Evolutionary conservation across 164 flowering plant species (phyloP), one percentile per base, ranked within the genome.

Genomic region (Buxus sempervirens): DNA sequence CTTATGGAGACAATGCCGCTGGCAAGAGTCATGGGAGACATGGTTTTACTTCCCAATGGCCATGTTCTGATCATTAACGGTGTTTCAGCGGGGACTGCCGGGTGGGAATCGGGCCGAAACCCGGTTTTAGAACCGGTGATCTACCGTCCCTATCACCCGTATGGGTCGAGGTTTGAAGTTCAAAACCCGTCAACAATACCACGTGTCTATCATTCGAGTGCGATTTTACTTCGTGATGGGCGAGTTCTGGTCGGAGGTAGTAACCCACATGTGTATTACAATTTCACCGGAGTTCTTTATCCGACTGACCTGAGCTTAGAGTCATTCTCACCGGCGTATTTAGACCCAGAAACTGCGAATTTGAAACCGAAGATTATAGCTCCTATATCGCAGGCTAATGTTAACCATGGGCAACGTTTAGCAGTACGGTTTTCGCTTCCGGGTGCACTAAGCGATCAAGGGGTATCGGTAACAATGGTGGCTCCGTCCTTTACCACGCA

Each of bases 271-370:
- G 12, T n/a, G 0, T 20, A 0, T 1, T 84, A 84, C 58, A 65
- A 62, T 2, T 84, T 82, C 66, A 70, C 81, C 20, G 67, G 64
- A 0, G 81, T 81, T 9, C 58, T 68, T 24, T 82, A 12, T 55
- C 90, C 90, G 1, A 86, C 90, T 0, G 90, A 86, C 8, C 69
- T 84, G 5, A 76, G 82, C 63, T 69, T 86, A 60, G 88, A 86
- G 63, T 75, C 85, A 0, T 86, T 79, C 65, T 82, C 79, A 0
- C 90, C 88, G 4, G 62, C 71, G 0, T 86, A 86, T 49, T 65
- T 84, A 69, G 73, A 72, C 18, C 25, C 79, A 0, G 26, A 23
- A 0, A 45, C 32, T 1, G 58, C 69, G 10, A 12, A 41, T 12
- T 26, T 78, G 18, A 72, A 85, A 14, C 85, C 90, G 0, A 38